Percentiles rank a stretch among this genome's conserved stretches.
Evolutionary conservation across 768 basidiomycete genomes (phyloP).

Genomic region (Naematelia encephala): DNA sequence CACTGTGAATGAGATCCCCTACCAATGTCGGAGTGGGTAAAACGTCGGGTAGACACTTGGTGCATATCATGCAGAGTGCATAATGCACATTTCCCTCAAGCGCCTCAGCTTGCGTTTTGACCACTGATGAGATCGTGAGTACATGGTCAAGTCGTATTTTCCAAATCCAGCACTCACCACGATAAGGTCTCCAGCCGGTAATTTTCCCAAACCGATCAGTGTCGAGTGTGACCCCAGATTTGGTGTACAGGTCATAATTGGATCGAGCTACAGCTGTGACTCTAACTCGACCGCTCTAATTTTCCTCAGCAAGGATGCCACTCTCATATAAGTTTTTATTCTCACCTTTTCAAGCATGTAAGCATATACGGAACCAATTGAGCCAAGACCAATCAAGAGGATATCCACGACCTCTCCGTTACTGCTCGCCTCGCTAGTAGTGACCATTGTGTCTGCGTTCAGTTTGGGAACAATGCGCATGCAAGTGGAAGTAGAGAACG

Average conservation of each 20-base stretch:
- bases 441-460: background rate
- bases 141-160: background rate
- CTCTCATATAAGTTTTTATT: background rate
- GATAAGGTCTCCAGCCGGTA: conserved; percentile 62
- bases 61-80: conserved; percentile 64
- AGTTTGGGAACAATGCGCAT: background rate
- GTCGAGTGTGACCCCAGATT: conserved; percentile 50
- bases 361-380: conserved; percentile 42
- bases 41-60: conserved; percentile 70
- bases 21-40: conserved; percentile 60
- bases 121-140: conserved; percentile 51
- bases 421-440: background rate
- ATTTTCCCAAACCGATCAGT: conserved; percentile 63
- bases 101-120: conserved; percentile 61
- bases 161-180: conserved; percentile 54
- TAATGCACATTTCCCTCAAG: conserved; percentile 58
- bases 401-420: conserved; percentile 23
- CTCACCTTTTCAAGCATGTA: conserved; percentile 67
- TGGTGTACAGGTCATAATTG: conserved; percentile 57
- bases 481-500: background rate
- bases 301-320: background rate
- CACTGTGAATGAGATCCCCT: conserved; percentile 43
- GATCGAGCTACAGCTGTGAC: conserved; percentile 72
- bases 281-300: conserved; percentile 58
- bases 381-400: conserved; percentile 42